Base-by-base conservation (phyloP, 176 grass and related monocot genomes). In the Oryza glumipatula region DNA sequence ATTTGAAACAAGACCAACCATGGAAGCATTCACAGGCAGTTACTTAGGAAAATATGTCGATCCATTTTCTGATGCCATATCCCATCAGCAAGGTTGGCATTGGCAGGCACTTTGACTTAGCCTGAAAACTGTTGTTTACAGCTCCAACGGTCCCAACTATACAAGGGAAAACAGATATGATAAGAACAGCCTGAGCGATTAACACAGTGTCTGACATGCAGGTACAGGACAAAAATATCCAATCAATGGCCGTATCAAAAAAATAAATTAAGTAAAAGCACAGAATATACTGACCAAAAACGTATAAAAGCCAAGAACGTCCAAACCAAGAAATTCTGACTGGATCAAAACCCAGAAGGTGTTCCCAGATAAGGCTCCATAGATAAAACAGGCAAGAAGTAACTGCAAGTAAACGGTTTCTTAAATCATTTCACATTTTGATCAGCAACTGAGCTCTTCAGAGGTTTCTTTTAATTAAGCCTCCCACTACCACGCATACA, bases 381-480 rank as follows among this genome's bases (percentile, higher is more conserved):
- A n/a, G 64, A 32, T 35, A n/a, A 47, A 54, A 38, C 16, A 33
- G 9, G 68, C 44, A 38, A 47, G 45, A 72, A 66, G 80, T 56
- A 83, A 73, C 73, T 79, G 84, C 9, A 63, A 41, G 4, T 2
- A 68, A 72, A 58, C 13, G 26, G 78, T 63, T 83, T 28, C 24
- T 63, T 43, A 19, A 73, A 28, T 21, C 33, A 77, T 36, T 76
- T 44, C 64, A 76, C 33, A 7, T 72, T 73, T 85, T 78, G 86
- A 92, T 71, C 74, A 88, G 49, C 86, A 91, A 85, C 39, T 15
- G 21, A 32, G 39, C 17, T 65, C 71, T 71, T 74, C 33, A 30
- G 33, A 64, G 73, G 19, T 22, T 75, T 69, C 49, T 73, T 86
- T 86, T 77, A 64, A 82, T 67, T 65, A 79, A 61, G 47, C 60